Evolutionary conservation across 352 stramenopile genomes (phyloP).

Genomic region (Phytophthora boehmeriae): DNA sequence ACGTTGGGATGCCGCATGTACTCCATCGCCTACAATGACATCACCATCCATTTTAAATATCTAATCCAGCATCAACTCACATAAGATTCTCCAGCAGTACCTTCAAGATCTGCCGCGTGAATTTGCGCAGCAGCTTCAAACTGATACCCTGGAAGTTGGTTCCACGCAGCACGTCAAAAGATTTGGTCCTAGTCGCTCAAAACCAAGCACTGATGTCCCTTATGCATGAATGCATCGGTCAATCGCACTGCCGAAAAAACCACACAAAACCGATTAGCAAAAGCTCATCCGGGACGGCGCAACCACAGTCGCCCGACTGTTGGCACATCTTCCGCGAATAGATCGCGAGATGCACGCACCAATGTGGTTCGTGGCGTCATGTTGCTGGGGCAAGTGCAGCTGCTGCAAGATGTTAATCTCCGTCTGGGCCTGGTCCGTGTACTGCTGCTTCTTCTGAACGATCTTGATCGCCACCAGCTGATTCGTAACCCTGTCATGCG

Average conservation of each 20-base stretch:
- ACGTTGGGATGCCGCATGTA: slow-evolving; percentile 91
- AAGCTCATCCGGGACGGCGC: slow-evolving; percentile 3
- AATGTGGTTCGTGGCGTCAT: slow-evolving; percentile 90
- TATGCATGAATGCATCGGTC: slow-evolving; percentile 95
- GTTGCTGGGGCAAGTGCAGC: slow-evolving; percentile 77
- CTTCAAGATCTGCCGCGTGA: slow-evolving; percentile 95
- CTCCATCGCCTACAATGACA: slow-evolving; percentile 54
- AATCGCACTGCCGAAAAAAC: slow-evolving; percentile 85
- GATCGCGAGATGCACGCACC: slow-evolving; percentile 60
- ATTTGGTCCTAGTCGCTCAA: slow-evolving; percentile 96
- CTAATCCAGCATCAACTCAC: no score
- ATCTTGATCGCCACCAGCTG: slow-evolving; percentile 98
- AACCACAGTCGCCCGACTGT: slow-evolving; percentile 14
- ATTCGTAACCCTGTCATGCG: slow-evolving; percentile 73
- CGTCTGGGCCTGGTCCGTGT: slow-evolving; percentile 96
- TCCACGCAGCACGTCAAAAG: slow-evolving; percentile 97
- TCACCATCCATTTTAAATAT: neutral
- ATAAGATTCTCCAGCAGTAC: slow-evolving; percentile 22
- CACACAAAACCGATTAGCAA: slow-evolving; percentile 19
- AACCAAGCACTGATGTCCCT: slow-evolving; percentile 99
- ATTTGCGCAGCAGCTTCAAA: slow-evolving; percentile 95
- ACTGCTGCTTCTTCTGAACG: slow-evolving; percentile 98
- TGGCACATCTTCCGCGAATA: slow-evolving; percentile 27
- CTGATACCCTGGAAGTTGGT: slow-evolving; percentile 93
- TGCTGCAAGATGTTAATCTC: slow-evolving; percentile 96